Conservation (phyloP, 2,329 filamentous ascomycete genomes). For the Xenoacremonium recifei region DNA sequence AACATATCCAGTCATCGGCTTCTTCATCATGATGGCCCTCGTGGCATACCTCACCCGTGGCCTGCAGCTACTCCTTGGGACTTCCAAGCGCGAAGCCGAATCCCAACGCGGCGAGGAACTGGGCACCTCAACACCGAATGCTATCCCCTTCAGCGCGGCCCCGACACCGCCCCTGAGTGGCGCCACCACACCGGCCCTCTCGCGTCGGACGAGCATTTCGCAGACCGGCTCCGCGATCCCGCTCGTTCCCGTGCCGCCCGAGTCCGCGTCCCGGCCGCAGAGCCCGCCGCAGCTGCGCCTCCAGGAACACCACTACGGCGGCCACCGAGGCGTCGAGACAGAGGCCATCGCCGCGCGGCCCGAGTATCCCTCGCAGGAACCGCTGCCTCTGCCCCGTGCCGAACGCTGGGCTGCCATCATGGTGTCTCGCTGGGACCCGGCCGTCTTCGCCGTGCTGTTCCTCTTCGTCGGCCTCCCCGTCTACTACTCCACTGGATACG, state of each 20-base stretch:
- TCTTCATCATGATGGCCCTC: conserved; percentile 48
- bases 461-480: conserved; percentile 52
- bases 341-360: no score
- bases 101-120: conserved; percentile 51
- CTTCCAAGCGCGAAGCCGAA: conserved; percentile 50
- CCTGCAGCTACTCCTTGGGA: conserved; percentile 50
- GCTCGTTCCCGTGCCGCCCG: conserved; percentile 13
- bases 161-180: conserved; percentile 13
- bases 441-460: conserved; percentile 45
- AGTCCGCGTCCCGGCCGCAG: conserved; percentile 22
- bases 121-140: conserved; percentile 32
- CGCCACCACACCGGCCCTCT: conserved; percentile 21
- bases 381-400: conserved; percentile 42
- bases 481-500: conserved; percentile 53
- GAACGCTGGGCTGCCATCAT: conserved; percentile 50
- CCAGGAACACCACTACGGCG: conserved; percentile 26
- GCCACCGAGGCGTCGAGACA: no score
- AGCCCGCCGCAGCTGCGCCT: conserved; percentile 26
- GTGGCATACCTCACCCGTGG: conserved; percentile 55
- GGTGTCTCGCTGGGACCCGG: conserved; percentile 43
- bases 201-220: conserved; percentile 22
- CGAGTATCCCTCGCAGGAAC: conserved; percentile 35
- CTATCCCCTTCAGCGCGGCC: conserved; percentile 42
- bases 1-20: conserved; percentile 48
- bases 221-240: conserved; percentile 23